Conservation (phyloP, 1,284 basidiomycete species). For the Ustilago loliicola region DNA sequence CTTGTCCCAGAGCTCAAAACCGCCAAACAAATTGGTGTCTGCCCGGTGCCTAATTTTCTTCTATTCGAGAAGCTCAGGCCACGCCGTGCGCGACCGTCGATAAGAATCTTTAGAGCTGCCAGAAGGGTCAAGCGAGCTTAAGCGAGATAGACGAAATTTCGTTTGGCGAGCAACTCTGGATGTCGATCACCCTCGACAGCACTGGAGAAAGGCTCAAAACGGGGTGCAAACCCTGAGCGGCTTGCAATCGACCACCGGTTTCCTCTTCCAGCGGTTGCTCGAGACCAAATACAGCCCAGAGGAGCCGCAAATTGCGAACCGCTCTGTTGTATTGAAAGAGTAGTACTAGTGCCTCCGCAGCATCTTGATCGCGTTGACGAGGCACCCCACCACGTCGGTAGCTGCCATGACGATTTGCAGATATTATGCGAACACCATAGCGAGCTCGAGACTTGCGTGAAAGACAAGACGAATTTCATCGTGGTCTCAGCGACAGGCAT, state of each 20-base stretch:
- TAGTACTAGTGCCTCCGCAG: too few relatives aligned
- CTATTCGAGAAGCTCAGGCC: not conserved
- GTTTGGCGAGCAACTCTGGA: not conserved
- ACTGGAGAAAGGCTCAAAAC: not conserved
- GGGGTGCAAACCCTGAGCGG: not conserved
- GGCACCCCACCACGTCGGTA: too few relatives aligned
- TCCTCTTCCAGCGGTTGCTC: not conserved
- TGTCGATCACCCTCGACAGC: not conserved
- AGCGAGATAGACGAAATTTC: slow-evolving; percentile 1
- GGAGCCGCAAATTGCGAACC: too few relatives aligned
- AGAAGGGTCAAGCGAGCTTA: not conserved
- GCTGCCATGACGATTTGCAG: too few relatives aligned
- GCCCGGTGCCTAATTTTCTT: not conserved
- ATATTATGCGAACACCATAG: too few relatives aligned
- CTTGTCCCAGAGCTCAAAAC: not conserved
- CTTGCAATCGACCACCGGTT: not conserved
- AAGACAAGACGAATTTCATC: too few relatives aligned
- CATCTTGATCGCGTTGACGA: too few relatives aligned
- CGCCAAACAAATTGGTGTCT: slow-evolving; percentile 17
- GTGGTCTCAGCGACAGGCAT: too few relatives aligned
- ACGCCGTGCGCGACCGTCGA: not conserved
- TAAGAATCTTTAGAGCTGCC: not conserved
- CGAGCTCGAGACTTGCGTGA: too few relatives aligned
- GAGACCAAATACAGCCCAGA: too few relatives aligned
- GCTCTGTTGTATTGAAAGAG: too few relatives aligned